A percentile compares a stretch with the other conserved stretches of the same genome.
phyloP scores from a whole-genome alignment of 768 basidiomycete genomes.

The Phanerochaete carnosa region DNA sequence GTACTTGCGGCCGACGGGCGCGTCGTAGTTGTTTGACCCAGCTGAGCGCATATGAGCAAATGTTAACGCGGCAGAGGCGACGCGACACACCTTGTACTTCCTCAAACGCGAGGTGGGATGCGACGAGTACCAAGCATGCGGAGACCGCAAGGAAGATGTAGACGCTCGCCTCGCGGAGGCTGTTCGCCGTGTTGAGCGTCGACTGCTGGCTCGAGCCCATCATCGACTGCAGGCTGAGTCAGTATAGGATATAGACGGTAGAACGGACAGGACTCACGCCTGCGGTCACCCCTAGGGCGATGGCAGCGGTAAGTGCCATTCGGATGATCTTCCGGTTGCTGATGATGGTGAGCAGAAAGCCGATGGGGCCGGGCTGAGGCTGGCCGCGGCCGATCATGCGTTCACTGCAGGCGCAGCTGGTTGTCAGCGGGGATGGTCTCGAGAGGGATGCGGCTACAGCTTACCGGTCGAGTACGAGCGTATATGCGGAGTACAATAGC shows the following conservation, averaged over 20 bases:
- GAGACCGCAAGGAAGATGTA: conserved; percentile 20
- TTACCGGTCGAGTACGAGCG: conserved; percentile 31
- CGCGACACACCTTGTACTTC: conserved; percentile 2
- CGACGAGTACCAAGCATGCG: conserved; percentile 8
- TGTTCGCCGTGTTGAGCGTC: not conserved
- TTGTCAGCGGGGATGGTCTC: not conserved
- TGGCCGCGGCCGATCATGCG: not conserved
- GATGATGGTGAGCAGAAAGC: conserved; percentile 7
- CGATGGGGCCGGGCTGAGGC: not conserved
- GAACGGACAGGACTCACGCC: conserved; percentile 3
- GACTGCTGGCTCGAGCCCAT: not conserved
- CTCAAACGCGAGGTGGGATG: conserved; percentile 4
- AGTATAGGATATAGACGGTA: no score
- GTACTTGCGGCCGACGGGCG: not conserved
- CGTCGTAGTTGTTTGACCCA: not conserved
- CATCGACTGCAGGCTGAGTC: no score
- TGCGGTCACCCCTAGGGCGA: conserved; percentile 14
- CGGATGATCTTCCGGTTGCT: conserved; percentile 15
- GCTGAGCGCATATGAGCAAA: not conserved
- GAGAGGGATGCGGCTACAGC: not conserved
- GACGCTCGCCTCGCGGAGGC: conserved; percentile 12
- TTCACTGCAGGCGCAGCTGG: not conserved
- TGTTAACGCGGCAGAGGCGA: not conserved
- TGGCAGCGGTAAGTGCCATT: conserved; percentile 13
- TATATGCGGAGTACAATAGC: conserved; percentile 31